Conservation (phyloP, 1,139 yeast genomes). For the Arxiozyma heterogenica region DNA sequence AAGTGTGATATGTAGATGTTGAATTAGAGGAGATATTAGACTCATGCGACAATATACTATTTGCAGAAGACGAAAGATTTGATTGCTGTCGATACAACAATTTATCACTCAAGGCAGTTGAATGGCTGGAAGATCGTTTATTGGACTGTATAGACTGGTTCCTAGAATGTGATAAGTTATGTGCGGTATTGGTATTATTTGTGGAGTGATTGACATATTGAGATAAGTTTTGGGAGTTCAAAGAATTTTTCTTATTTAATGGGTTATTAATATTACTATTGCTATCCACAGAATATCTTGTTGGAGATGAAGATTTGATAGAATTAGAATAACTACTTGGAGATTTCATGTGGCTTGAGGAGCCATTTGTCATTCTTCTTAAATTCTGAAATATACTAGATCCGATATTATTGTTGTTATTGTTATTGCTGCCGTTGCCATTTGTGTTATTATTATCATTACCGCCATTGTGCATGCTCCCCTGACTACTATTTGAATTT, state of each 20-base stretch:
- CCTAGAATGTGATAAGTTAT: slow-evolving; percentile 13
- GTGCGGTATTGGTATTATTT: slow-evolving; percentile 4
- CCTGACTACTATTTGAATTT: not conserved
- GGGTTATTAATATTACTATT: slow-evolving; percentile 16
- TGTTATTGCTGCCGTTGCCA: not conserved
- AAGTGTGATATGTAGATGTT: slow-evolving; percentile 3
- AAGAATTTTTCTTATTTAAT: slow-evolving; percentile 22
- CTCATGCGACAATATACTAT: slow-evolving; percentile 26
- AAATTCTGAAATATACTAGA: slow-evolving; percentile 12
- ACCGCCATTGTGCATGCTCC: not conserved
- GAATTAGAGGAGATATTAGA: slow-evolving; percentile 8
- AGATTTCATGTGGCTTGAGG: not conserved
- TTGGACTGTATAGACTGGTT: slow-evolving; percentile 16
- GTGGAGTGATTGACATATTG: slow-evolving; percentile 19
- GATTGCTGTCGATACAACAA: slow-evolving; percentile 5
- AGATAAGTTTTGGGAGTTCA: slow-evolving; percentile 25
- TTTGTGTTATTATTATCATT: not conserved
- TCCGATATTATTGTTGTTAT: not conserved
- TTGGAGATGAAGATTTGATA: not conserved
- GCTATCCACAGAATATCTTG: not conserved
- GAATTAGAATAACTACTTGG: not conserved
- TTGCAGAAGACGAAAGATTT: slow-evolving; percentile 11
- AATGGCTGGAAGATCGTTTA: slow-evolving; percentile 17
- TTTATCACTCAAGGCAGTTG: not conserved
- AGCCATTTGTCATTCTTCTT: slow-evolving; percentile 9